Base-by-base conservation (phyloP, 2,329 filamentous ascomycete species). In the Ramichloridium luteum region DNA sequence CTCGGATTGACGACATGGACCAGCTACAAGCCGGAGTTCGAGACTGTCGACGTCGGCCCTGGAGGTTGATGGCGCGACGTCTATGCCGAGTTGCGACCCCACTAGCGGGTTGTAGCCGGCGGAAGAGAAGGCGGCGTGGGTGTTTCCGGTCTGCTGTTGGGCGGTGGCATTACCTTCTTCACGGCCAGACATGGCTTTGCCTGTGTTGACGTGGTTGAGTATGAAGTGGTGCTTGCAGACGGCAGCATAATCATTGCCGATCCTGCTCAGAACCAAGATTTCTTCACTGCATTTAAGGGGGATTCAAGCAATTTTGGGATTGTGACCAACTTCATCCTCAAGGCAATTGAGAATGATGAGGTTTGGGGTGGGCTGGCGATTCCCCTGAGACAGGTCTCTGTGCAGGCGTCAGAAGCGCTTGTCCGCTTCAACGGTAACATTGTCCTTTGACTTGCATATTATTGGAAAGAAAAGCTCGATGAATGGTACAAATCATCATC, bases 11-110 rank as follows among this genome's bases (percentile, higher is more conserved):
- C 46, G 32, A 39, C 41, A 17, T 25, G 33, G 25, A 37, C 42
- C 22, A 28, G 31, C 5, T 34, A 40, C 16, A 30, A 35, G 18
- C 27, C 27, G 9, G 32, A 40, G 10, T 34, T 35, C 14, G 35
- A 36, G 4, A 39, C 40, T 16, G 37, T 43, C 18, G 30, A 38
- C 16, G 43, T 70, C 16, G 67, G 64, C 1, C 42, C 58, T 0
- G 65, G 62, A 1, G 51, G 53, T 13, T 50, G 55, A 10, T 68
- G 63, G 59, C 47, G 52, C n/a, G 46, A 58, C 10, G 55, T 67
- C 1, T 62, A 58, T 15, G 20, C 20, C 20, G 20, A 23, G 20
- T 23, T 23, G 20, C 20, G 20, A 23, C 20, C 20, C 8, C 20
- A 23, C 20, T 8, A 23, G n/a, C 20, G 20, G 20, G 20, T 23